Percentiles rank a stretch among this genome's conserved stretches.
Conservation (phyloP, 2,329 filamentous ascomycete species). For the Colletotrichum aenigma region DNA sequence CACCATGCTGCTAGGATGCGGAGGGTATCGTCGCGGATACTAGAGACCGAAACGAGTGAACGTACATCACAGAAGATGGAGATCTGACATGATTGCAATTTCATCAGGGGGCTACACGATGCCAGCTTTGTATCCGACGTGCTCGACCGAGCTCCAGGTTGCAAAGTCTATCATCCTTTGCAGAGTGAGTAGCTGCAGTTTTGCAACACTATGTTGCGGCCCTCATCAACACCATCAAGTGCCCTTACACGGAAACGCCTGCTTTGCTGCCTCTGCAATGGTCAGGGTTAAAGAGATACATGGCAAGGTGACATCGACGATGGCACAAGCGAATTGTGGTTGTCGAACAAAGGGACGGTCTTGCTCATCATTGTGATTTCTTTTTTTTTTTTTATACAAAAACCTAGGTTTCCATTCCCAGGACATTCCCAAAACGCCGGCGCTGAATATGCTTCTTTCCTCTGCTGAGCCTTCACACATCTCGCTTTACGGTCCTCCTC, state of each 20-base stretch:
- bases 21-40: background rate
- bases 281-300: background rate
- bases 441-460: slow-evolving; percentile 15
- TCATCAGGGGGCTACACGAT: background rate
- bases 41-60: background rate
- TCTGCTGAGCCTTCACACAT: background rate
- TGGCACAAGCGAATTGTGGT: background rate
- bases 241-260: background rate
- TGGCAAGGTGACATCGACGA: background rate
- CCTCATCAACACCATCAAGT: background rate
- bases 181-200: background rate
- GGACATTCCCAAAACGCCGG: background rate
- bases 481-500: background rate
- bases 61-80: background rate
- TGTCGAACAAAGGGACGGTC: background rate
- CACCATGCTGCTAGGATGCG: background rate
- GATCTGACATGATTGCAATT: background rate
- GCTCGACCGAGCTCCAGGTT: background rate
- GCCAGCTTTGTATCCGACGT: no score
- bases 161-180: background rate
- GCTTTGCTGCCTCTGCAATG: background rate
- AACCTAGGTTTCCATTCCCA: background rate
- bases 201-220: background rate
- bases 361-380: background rate
- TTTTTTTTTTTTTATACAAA: background rate